Conservation (phyloP, 1,139 yeast genomes). For the Yamadazyma atlantica region DNA sequence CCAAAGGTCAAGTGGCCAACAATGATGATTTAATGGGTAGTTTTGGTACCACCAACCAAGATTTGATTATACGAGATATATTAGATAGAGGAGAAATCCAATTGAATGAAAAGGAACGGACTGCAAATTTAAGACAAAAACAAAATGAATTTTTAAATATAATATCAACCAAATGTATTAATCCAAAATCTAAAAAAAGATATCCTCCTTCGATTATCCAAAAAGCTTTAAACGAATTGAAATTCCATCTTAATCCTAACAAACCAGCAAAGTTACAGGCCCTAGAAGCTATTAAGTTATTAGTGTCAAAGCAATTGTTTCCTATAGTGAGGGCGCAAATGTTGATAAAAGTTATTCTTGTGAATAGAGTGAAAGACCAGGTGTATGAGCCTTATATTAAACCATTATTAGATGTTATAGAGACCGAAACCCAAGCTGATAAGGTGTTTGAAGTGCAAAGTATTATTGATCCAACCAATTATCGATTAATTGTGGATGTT, state of each 20-base stretch:
- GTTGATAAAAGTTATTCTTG: slow-evolving; percentile 67
- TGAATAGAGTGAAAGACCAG: slow-evolving; percentile 51
- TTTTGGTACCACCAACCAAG: slow-evolving; percentile 76
- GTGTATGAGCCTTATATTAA: slow-evolving; percentile 47
- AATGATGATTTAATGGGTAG: slow-evolving; percentile 75
- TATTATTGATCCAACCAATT: slow-evolving; percentile 85
- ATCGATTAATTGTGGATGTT: slow-evolving; percentile 65
- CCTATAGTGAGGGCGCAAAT: slow-evolving; percentile 95
- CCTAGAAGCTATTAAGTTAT: slow-evolving; percentile 79
- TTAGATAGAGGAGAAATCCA: slow-evolving; percentile 91
- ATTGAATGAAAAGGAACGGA: slow-evolving; percentile 89
- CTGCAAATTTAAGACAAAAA: slow-evolving; percentile 68
- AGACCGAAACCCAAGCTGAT: slow-evolving; percentile 46
- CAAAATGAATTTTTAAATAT: slow-evolving; percentile 82
- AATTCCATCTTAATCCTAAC: slow-evolving; percentile 76
- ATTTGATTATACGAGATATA: slow-evolving; percentile 74
- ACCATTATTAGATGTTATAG: slow-evolving; percentile 53
- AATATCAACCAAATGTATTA: slow-evolving; percentile 86
- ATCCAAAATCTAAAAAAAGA: slow-evolving; percentile 85
- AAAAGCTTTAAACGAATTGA: slow-evolving; percentile 77
- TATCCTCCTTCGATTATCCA: slow-evolving; percentile 94
- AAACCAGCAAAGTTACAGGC: slow-evolving; percentile 88
- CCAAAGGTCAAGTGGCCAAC: slow-evolving; percentile 92
- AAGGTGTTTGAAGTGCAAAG: slow-evolving; percentile 63
- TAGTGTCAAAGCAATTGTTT: slow-evolving; percentile 75